Base-by-base conservation (phyloP, 352 stramenopile genomes). In the Pythium apleroticum region DNA sequence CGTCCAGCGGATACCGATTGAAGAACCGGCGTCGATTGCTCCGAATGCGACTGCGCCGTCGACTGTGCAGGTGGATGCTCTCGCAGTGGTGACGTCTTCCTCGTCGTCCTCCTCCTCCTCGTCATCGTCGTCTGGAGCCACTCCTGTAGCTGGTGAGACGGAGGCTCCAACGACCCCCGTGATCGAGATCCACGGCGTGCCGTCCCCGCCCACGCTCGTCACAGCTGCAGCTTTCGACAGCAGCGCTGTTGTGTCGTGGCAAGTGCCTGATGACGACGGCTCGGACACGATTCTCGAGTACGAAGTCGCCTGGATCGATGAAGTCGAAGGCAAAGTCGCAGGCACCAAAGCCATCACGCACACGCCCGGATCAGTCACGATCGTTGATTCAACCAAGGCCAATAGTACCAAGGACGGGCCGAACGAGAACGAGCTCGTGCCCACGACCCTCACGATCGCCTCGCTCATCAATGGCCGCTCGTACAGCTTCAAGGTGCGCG, bases 401-500 rank as follows among this genome's bases (percentile, higher is more conserved):
- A 50, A 50, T n/a, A 50, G 43, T 10, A 28, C 43, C 43, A 28
- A 20, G 10, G 8, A 27, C 19, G 27, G 27, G 52, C 31, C 54
- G 58, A 27, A 46, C 52, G 15, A 27, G 48, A 65, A 65, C 27
- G 49, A 58, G 28, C 35, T 52, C 28, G 59, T 75, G 9, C 75
- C 84, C 0, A 89, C 79, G 19, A 74, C 71, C 0, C 50, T 68
- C 12, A 66, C 86, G 19, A 68, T 91, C 24, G 52, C 74, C 8
- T 67, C 76, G 15, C 62, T 91, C 33, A 52, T 76, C 35, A 91
- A 91, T 50, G 83, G 83, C 14, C 71, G 73, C 22, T 87, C 80
- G 19, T 90, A 89, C 59, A 73, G 73, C 8, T 91, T 91, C 66
- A 90, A 90, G 60, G 83, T 90, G 41, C 76, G 80, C 10, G 80